Conservation (phyloP, 768 basidiomycete genomes). For the Boletus barrowsii region DNA sequence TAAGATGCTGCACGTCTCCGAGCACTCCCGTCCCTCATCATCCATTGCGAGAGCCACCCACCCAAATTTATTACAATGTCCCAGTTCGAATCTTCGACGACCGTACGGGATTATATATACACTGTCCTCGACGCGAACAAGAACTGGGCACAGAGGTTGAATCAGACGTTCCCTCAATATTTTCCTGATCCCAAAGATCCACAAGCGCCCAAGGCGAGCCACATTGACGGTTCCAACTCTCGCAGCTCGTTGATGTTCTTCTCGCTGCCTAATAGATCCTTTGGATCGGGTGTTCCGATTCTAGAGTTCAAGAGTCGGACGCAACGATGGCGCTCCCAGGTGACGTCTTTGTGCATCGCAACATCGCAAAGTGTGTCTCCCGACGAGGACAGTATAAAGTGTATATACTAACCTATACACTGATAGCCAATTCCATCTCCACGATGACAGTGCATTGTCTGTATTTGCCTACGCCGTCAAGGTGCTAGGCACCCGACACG, state of each 20-base stretch:
- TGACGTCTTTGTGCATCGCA: constrained; percentile 79
- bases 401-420: background rate
- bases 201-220: constrained; percentile 22
- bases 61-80: background rate
- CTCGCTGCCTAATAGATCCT: constrained; percentile 44
- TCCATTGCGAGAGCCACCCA: background rate
- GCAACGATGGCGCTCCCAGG: constrained; percentile 69
- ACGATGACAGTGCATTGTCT: constrained; percentile 68
- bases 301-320: constrained; percentile 78
- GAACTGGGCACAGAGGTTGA: constrained; percentile 21
- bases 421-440: constrained; percentile 61
- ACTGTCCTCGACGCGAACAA: constrained; percentile 11
- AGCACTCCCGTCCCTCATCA: no score
- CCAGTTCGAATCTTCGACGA: background rate
- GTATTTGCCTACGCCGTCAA: constrained; percentile 74
- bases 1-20: no score
- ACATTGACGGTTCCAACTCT: background rate
- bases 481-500: constrained; percentile 64
- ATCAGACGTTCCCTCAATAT: constrained; percentile 21
- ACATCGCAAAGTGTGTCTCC: constrained; percentile 74
- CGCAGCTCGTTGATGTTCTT: background rate
- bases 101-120: background rate
- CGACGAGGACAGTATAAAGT: background rate
- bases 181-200: constrained; percentile 9
- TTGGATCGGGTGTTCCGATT: constrained; percentile 84